Evolutionary conservation across 2,329 filamentous ascomycete genomes (phyloP).

Genomic region (Cladorrhinum sp.): DNA sequence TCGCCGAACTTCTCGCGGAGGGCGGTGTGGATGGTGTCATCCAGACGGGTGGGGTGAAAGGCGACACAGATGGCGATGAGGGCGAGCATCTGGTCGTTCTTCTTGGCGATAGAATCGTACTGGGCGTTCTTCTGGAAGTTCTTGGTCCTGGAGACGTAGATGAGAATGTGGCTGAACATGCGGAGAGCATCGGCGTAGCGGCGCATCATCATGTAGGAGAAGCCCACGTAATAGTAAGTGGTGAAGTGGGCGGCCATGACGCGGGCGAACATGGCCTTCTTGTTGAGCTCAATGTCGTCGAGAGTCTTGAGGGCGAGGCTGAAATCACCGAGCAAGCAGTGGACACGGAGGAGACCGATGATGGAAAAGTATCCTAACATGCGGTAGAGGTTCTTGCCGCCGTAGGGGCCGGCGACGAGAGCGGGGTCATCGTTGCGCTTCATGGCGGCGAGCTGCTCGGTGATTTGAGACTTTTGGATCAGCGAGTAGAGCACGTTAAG

Average conservation of each 20-base stretch:
- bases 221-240: slow-evolving; percentile 99
- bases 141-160: slow-evolving; percentile 98
- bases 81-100: slow-evolving; percentile 99
- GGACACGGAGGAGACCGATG: slow-evolving; percentile 91
- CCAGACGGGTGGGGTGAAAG: slow-evolving; percentile 93
- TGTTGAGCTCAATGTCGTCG: slow-evolving; percentile 99
- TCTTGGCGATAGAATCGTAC: slow-evolving; percentile 99
- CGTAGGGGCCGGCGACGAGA: slow-evolving; percentile 90
- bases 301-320: slow-evolving; percentile 97
- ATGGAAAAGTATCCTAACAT: slow-evolving; percentile 99
- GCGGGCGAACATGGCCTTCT: slow-evolving; percentile 99
- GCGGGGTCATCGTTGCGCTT: slow-evolving; percentile 90
- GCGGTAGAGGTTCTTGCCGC: slow-evolving; percentile 88
- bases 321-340: slow-evolving; percentile 96
- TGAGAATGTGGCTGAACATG: slow-evolving; percentile 99
- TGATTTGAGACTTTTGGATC: slow-evolving; percentile 97
- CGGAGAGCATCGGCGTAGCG: slow-evolving; percentile 98
- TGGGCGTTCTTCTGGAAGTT: slow-evolving; percentile 99
- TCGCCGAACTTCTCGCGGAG: slow-evolving; percentile 99
- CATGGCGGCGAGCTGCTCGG: slow-evolving; percentile 91
- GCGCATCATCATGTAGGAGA: slow-evolving; percentile 99
- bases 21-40: slow-evolving; percentile 98
- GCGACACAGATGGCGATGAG: slow-evolving; percentile 98
- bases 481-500: slow-evolving; percentile 99
- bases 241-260: slow-evolving; percentile 99